Evolutionary conservation across 495 filamentous ascomycete genomes (phyloP), one percentile per base, ranked within the genome.

Genomic region (Mytilinidion resinicola): DNA sequence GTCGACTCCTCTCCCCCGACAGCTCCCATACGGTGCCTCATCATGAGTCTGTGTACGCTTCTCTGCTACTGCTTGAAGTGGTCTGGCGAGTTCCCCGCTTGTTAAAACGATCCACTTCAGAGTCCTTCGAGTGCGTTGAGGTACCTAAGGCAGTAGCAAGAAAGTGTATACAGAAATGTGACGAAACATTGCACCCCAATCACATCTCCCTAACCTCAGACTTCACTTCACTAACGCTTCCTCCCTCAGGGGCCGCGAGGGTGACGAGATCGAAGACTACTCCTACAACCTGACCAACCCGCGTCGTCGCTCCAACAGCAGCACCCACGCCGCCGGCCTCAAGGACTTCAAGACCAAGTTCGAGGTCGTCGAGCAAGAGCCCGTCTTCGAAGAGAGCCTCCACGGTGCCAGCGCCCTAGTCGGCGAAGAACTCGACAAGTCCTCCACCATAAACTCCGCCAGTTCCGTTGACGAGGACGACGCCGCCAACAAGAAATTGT

Each of bases 261-360:
- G 90, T 42, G 88, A 87, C 43, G 92, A 97, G 75, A 76, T 88
- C 41, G 79, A 90, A 59, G 62, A 63, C 59, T 84, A 85, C 61
- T 75, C 77, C 25, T 95, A 89, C 76, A 91, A 84, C 67, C 81
- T 92, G 55, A 79, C 78, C 75, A 95, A 96, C 66, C 79, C 89
- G 38, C 90, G 92, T 61, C 92, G 92, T 72, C 91, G 88, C 64
- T 92, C 89, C 69, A 96, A 96, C 75, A 91, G 85, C 74, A 91
- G 85, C 75, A 80, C 81, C 55, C 78, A 86, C 59, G 82, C 80
- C 15, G 72, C 75, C 61, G 69, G 77, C 67, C 71, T 85, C 46
- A 79, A 81, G 41, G 78, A 84, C 63, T 85, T 95, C 72, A 86
- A 87, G 77, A 90, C 88, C 70, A 96, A 96, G 72, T 96, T 95